Evolutionary conservation across 371 early-diverging fungal genomes (phyloP).

Genomic region (Batrachochytrium dendrobatidis): DNA sequence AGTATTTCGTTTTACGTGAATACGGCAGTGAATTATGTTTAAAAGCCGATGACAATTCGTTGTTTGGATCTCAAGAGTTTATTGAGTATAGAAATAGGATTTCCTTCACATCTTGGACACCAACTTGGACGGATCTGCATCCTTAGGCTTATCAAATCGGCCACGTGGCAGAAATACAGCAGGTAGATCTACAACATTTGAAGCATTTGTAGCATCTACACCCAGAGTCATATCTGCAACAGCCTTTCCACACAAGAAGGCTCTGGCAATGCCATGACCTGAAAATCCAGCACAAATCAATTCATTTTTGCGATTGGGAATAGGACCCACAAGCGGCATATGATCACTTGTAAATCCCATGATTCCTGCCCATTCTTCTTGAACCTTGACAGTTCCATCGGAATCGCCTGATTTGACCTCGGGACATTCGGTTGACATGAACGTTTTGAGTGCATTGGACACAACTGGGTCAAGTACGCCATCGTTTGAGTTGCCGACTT

Average conservation of each 20-base stretch:
- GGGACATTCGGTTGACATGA: conserved; percentile 19
- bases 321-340: conserved; percentile 38
- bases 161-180: background rate
- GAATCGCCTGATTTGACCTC: background rate
- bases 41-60: too few species aligned
- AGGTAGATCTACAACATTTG: background rate
- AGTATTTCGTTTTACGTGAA: too few species aligned
- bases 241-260: conserved; percentile 38
- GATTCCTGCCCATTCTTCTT: conserved; percentile 42
- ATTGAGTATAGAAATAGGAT: too few species aligned
- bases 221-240: conserved; percentile 34
- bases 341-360: conserved; percentile 42
- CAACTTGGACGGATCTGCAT: background rate
- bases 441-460: conserved; percentile 24
- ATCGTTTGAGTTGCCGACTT: conserved; percentile 37
- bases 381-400: conserved; percentile 13
- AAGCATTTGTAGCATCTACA: conserved; percentile 13
- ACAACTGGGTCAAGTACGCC: conserved; percentile 26
- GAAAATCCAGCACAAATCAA: conserved; percentile 39
- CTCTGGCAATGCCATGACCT: conserved; percentile 47
- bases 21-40: too few species aligned
- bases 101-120: background rate
- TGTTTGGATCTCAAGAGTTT: too few species aligned
- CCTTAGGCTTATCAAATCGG: background rate
- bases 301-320: conserved; percentile 24